Evolutionary conservation across 73 alveolate genomes (phyloP).

Genomic region (Urostyla sp.): DNA sequence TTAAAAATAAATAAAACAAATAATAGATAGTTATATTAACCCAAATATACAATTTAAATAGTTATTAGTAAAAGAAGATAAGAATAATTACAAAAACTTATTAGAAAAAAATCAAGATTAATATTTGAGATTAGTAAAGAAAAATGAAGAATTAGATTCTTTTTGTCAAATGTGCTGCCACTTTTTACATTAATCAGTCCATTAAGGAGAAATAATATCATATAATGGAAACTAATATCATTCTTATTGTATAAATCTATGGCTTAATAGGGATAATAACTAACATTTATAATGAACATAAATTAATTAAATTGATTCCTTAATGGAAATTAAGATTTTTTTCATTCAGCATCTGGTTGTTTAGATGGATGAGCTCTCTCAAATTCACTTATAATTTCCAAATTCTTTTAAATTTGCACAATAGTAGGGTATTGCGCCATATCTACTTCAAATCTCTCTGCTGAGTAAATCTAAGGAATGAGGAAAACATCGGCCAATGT

Average conservation of each 20-base stretch:
- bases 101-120: background rate
- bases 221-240: background rate
- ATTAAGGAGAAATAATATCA: background rate
- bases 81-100: background rate
- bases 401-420: slow-evolving; percentile 53
- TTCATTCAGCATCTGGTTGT: slow-evolving; percentile 70
- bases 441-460: slow-evolving; percentile 59
- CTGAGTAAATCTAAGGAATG: slow-evolving; percentile 70
- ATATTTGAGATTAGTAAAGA: background rate
- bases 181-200: background rate
- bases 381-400: slow-evolving; percentile 73
- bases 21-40: background rate
- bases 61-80: background rate
- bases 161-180: slow-evolving; percentile 12
- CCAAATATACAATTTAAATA: background rate
- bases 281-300: slow-evolving; percentile 1
- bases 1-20: background rate
- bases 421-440: slow-evolving; percentile 68
- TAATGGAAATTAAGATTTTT: background rate
- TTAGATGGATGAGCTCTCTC: slow-evolving; percentile 71
- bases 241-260: slow-evolving; percentile 21
- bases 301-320: background rate
- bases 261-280: slow-evolving; percentile 26
- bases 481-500: slow-evolving; percentile 80
- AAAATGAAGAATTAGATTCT: background rate